These are phyloP conservation scores for Alnus rubra DNA, from an alignment of 306 rosid species.

Conservation along the genomic window DNA sequence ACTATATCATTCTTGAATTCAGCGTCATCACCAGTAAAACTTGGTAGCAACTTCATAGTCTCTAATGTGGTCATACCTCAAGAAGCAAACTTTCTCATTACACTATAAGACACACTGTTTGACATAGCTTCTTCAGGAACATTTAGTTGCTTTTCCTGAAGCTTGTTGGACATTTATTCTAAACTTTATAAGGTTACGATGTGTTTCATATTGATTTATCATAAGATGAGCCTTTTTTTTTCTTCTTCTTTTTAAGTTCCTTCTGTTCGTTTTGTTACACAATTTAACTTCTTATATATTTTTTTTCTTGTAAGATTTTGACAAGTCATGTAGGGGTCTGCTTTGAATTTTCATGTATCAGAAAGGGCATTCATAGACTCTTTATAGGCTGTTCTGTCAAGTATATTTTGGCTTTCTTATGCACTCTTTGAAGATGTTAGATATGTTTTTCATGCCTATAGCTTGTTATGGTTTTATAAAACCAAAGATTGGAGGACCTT, in stretches of 20 bases:
- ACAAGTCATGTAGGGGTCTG: not conserved
- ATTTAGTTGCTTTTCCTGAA: not conserved
- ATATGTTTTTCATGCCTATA: not conserved
- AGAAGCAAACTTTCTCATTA: too few species aligned
- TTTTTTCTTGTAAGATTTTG: not conserved
- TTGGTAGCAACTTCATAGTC: too few species aligned
- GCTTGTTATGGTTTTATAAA: not conserved
- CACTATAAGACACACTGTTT: not conserved
- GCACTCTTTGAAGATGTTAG: not conserved
- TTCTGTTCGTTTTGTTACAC: not conserved
- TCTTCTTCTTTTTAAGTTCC: not conserved
- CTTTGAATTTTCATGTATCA: not conserved
- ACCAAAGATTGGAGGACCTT: not conserved
- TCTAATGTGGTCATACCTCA: too few species aligned
- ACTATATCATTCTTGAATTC: not conserved
- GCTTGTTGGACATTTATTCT: not conserved
- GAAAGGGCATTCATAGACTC: not conserved
- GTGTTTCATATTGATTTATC: not conserved
- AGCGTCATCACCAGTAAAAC: too few species aligned
- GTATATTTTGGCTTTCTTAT: not conserved
- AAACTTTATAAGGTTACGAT: not conserved
- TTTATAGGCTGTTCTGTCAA: not conserved
- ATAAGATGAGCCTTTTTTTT: not conserved
- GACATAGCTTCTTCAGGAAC: not conserved
- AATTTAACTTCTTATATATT: not conserved